These are phyloP conservation scores for Solanum etuberosum DNA, from an alignment of 257 asterid species.

Conservation along the genomic window DNA sequence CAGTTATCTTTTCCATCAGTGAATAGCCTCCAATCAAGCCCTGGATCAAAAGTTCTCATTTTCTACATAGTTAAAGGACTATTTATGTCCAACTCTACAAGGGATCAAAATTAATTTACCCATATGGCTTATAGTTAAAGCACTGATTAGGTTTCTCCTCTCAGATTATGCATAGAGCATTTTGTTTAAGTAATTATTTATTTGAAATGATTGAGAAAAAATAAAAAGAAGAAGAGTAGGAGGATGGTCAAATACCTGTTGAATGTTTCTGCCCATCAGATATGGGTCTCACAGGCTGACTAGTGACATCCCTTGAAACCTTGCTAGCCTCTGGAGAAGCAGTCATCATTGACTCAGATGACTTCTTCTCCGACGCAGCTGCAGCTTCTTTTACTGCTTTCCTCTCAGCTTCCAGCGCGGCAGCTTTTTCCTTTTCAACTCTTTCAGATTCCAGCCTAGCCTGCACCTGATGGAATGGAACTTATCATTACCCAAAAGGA, in stretches of 20 bases:
- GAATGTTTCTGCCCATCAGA: conserved; percentile 20
- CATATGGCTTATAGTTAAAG: neutral
- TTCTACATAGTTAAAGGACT: neutral
- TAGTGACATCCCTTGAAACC: conserved; percentile 13
- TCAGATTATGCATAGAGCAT: neutral
- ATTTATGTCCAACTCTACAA: neutral
- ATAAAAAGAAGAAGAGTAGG: neutral
- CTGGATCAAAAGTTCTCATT: neutral
- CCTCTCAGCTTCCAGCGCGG: conserved; percentile 51
- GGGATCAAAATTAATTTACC: neutral
- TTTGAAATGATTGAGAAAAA: neutral
- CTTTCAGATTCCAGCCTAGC: conserved; percentile 58
- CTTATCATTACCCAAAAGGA: neutral
- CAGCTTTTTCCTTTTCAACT: conserved; percentile 50
- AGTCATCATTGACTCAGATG: conserved; percentile 19
- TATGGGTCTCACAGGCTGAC: conserved; percentile 13
- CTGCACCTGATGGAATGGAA: conserved; percentile 32
- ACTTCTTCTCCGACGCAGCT: conserved; percentile 42
- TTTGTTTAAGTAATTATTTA: neutral
- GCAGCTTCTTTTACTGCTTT: conserved; percentile 58
- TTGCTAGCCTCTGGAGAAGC: conserved; percentile 12
- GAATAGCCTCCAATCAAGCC: neutral
- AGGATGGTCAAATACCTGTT: conserved; percentile 25
- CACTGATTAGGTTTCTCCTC: neutral
- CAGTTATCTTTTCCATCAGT: neutral